Conservation (phyloP, 371 early-diverging fungal genomes). For the Sporodiniella umbellata region DNA sequence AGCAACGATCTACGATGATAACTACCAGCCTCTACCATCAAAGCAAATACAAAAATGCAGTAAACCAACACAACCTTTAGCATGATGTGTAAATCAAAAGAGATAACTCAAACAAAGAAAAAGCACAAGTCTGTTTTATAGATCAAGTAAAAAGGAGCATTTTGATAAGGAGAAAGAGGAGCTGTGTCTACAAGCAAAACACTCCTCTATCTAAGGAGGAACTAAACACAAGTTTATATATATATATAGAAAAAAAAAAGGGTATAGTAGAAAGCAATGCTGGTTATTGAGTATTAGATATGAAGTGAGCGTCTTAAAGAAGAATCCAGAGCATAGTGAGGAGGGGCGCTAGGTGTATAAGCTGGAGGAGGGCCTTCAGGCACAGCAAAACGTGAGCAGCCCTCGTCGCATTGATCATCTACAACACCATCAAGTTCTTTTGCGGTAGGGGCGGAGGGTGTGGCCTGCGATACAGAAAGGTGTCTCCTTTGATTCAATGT, state of each 20-base stretch:
- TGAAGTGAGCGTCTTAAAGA: slow-evolving; percentile 17
- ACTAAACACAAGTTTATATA: not conserved
- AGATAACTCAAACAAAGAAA: not conserved
- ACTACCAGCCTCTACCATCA: slow-evolving; percentile 8
- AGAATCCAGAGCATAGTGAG: slow-evolving; percentile 18
- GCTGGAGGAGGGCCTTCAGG: slow-evolving; percentile 29
- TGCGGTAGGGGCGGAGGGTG: slow-evolving; percentile 32
- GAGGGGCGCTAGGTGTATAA: slow-evolving; percentile 35
- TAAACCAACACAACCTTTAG: not conserved
- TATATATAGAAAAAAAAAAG: slow-evolving; percentile 1
- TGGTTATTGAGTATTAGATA: slow-evolving; percentile 1
- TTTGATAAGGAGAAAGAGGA: not conserved
- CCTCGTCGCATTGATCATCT: slow-evolving; percentile 8
- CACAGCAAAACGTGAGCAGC: not conserved
- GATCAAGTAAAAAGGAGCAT: not conserved
- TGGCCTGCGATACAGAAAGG: slow-evolving; percentile 19
- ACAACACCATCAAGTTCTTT: slow-evolving; percentile 27
- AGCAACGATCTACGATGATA: slow-evolving; percentile 1
- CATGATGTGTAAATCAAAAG: not conserved
- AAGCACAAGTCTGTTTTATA: not conserved
- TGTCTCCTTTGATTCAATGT: not conserved
- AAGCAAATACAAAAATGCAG: not conserved
- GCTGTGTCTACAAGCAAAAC: not conserved
- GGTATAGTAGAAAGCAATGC: slow-evolving; percentile 1
- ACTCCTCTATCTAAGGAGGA: not conserved